Evolutionary conservation across 176 grass and related monocot species (phyloP).

Genomic region (Phoenix roebelenii): DNA sequence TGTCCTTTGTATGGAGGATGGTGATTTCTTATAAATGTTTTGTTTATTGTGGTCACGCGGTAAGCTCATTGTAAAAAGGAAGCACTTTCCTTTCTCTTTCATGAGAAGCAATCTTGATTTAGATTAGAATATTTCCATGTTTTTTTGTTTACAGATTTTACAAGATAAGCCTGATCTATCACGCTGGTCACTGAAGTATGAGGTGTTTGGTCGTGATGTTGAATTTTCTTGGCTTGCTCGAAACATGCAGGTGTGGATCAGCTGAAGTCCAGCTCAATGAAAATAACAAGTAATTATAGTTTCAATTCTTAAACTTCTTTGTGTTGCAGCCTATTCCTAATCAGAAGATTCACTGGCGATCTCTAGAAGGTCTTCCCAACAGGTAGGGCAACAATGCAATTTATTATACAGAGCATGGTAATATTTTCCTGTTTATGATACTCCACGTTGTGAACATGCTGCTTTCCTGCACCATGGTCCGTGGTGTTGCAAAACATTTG

Average conservation of each 20-base stretch:
- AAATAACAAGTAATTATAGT: not conserved
- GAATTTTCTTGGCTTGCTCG: conserved; percentile 95
- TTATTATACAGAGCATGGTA: no score
- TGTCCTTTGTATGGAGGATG: no score
- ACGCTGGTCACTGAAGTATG: conserved; percentile 79
- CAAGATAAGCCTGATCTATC: conserved; percentile 88
- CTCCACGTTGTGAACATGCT: no score
- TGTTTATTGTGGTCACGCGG: no score
- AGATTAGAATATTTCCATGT: not conserved
- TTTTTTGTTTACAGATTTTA: conserved; percentile 42
- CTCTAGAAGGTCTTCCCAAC: conserved; percentile 91
- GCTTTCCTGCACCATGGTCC: no score
- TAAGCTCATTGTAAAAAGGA: no score
- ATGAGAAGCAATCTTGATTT: not conserved
- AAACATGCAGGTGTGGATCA: conserved; percentile 48
- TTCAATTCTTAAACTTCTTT: conserved; percentile 21
- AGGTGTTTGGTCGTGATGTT: conserved; percentile 60
- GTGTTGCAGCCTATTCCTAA: conserved; percentile 68
- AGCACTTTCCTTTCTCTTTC: no score
- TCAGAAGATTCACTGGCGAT: conserved; percentile 98
- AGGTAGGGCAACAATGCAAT: conserved; percentile 29
- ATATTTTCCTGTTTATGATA: no score
- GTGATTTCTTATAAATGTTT: no score
- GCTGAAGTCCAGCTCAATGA: not conserved
- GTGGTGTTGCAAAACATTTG: no score